These are phyloP conservation scores for Paramecium primaurelia DNA, from an alignment of 73 alveolate species.

Conservation along the genomic window DNA sequence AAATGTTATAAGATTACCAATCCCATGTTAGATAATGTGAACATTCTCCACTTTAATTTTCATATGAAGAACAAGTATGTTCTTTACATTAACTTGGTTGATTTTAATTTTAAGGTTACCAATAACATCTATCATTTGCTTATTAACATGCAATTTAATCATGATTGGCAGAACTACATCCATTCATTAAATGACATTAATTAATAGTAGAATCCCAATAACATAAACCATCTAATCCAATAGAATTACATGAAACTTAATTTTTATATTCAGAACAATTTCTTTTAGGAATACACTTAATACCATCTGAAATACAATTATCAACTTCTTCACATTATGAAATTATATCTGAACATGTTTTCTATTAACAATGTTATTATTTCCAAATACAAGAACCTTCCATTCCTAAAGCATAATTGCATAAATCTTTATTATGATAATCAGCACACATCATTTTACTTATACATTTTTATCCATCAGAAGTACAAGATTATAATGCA, in stretches of 20 bases:
- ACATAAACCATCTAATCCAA: neutral
- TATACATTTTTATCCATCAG: neutral
- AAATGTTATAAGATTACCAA: neutral
- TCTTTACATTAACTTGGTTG: neutral
- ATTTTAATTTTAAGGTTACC: neutral
- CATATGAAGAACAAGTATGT: neutral
- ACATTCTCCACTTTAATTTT: neutral
- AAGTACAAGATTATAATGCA: neutral
- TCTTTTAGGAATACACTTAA: neutral
- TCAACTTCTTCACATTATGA: neutral
- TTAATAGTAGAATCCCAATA: neutral
- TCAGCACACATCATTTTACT: neutral
- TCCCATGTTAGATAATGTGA: neutral
- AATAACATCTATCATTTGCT: neutral
- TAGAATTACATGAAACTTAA: neutral
- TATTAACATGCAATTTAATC: slow-evolving; percentile 9
- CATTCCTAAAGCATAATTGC: neutral
- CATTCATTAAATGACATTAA: neutral
- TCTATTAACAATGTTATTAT: neutral
- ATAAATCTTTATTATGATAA: neutral
- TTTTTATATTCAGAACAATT: neutral
- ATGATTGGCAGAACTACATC: neutral
- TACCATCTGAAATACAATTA: neutral
- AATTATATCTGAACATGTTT: neutral
- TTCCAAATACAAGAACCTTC: neutral